Conservation (phyloP, 257 asterid species). For the Primulina eburnea region DNA sequence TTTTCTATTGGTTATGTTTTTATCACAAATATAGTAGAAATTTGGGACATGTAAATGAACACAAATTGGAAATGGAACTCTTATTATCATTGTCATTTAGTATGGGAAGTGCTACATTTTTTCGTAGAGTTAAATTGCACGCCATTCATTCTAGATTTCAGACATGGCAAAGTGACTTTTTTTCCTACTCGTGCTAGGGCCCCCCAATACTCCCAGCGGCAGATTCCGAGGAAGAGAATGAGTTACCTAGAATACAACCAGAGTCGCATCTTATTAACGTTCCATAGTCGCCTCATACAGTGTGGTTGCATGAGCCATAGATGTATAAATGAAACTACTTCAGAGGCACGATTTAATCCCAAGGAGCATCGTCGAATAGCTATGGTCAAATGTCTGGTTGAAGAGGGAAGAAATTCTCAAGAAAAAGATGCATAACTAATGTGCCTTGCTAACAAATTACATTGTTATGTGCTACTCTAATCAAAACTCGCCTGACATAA, state of each 20-base stretch:
- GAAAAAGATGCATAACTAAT: background rate
- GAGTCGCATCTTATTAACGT: slow-evolving; percentile 41
- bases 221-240: slow-evolving; percentile 37
- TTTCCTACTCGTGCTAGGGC: slow-evolving; percentile 28
- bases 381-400: background rate
- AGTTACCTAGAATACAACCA: slow-evolving; percentile 30
- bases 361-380: background rate
- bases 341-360: too few relatives aligned
- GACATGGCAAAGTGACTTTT: background rate
- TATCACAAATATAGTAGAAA: too few relatives aligned
- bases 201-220: slow-evolving; percentile 12
- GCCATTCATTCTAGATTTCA: background rate
- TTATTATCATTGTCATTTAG: too few relatives aligned
- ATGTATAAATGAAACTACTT: background rate
- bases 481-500: background rate
- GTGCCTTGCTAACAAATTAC: background rate
- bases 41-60: too few relatives aligned
- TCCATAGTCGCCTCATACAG: slow-evolving; percentile 6
- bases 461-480: background rate
- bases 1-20: too few relatives aligned
- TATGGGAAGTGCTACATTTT: too few relatives aligned
- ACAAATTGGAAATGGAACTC: too few relatives aligned
- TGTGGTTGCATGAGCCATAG: background rate
- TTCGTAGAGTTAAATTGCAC: background rate
- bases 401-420: background rate